phyloP scores from a whole-genome alignment of 352 stramenopile species.

The Peronospora tabacina region DNA sequence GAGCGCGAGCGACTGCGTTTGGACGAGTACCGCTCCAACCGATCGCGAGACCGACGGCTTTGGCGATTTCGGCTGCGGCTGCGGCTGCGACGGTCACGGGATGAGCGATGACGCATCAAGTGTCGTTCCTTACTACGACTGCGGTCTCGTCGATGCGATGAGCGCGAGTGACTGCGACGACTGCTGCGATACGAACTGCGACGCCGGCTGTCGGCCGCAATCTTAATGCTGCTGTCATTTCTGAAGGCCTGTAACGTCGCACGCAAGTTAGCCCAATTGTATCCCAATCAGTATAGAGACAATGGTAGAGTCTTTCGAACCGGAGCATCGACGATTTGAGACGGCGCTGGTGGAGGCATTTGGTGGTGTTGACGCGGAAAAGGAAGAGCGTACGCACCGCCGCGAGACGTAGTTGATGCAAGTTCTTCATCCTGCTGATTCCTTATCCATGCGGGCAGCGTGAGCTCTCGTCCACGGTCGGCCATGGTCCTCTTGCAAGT shows the following conservation, averaged over 20 bases:
- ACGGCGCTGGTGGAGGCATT: constrained; percentile 21
- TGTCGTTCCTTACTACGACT: constrained; percentile 35
- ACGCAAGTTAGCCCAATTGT: constrained; percentile 3
- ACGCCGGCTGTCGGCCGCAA: constrained; percentile 17
- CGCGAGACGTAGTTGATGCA: constrained; percentile 8
- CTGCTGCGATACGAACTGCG: constrained; percentile 34
- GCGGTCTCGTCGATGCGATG: constrained; percentile 30
- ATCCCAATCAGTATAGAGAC: background rate
- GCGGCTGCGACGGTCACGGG: constrained; percentile 34
- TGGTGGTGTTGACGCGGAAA: constrained; percentile 9
- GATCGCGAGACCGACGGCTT: constrained; percentile 26
- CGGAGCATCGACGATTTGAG: constrained; percentile 58
- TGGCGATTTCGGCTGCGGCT: constrained; percentile 36
- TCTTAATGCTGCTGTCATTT: constrained; percentile 14
- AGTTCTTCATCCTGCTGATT: constrained; percentile 46
- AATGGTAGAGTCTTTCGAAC: constrained; percentile 20
- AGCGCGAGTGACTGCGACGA: constrained; percentile 38
- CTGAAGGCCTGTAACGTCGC: constrained; percentile 18
- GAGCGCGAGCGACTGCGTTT: constrained; percentile 41
- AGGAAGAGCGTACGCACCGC: constrained; percentile 13
- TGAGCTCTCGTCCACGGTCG: constrained; percentile 76
- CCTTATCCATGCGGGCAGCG: constrained; percentile 85
- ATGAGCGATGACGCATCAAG: constrained; percentile 37
- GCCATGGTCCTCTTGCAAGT: constrained; percentile 35
- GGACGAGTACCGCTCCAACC: constrained; percentile 35